Percentiles rank a stretch among this genome's conserved stretches.
Conservation (phyloP, 495 filamentous ascomycete genomes). For the Penicillium cosmopolitanum region DNA sequence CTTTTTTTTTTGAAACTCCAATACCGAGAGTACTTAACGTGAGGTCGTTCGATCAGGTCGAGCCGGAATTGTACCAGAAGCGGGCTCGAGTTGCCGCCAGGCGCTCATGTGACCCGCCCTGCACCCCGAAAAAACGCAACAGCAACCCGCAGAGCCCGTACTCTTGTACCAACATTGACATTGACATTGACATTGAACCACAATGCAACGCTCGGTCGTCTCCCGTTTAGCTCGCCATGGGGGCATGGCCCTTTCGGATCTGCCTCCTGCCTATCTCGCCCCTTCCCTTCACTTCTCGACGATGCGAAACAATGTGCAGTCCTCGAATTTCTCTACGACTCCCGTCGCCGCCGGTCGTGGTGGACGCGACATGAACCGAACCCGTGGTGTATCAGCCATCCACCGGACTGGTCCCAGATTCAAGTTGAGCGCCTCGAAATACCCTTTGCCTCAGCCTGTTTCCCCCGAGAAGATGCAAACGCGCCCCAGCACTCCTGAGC, state of each 20-base stretch:
- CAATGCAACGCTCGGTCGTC: slow-evolving; percentile 46
- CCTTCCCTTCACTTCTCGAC: slow-evolving; percentile 48
- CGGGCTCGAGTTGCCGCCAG: slow-evolving; percentile 16
- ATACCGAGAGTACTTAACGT: background rate
- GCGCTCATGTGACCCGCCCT: slow-evolving; percentile 27
- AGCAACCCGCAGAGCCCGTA: slow-evolving; percentile 13
- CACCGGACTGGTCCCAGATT: slow-evolving; percentile 75
- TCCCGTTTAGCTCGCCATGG: slow-evolving; percentile 42
- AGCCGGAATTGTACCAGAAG: slow-evolving; percentile 2
- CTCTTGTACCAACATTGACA: slow-evolving; percentile 17
- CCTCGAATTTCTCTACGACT: slow-evolving; percentile 52
- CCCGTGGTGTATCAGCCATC: slow-evolving; percentile 78
- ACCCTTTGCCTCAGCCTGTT: slow-evolving; percentile 75
- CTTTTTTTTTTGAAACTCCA: background rate
- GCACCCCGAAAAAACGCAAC: slow-evolving; percentile 26
- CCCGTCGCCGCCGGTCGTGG: slow-evolving; percentile 39
- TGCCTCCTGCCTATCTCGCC: slow-evolving; percentile 50
- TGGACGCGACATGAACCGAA: slow-evolving; percentile 48
- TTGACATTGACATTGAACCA: slow-evolving; percentile 18
- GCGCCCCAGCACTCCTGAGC: slow-evolving; percentile 61
- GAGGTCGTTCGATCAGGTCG: background rate
- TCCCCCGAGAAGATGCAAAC: slow-evolving; percentile 45
- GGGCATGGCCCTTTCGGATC: slow-evolving; percentile 35
- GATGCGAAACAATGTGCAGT: slow-evolving; percentile 36
- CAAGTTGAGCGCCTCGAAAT: slow-evolving; percentile 68